Percentiles rank a stretch among this genome's conserved stretches.
These are phyloP conservation scores for Anethum foeniculum DNA, from an alignment of 140 eudicot genomes.

Conservation along the genomic window DNA sequence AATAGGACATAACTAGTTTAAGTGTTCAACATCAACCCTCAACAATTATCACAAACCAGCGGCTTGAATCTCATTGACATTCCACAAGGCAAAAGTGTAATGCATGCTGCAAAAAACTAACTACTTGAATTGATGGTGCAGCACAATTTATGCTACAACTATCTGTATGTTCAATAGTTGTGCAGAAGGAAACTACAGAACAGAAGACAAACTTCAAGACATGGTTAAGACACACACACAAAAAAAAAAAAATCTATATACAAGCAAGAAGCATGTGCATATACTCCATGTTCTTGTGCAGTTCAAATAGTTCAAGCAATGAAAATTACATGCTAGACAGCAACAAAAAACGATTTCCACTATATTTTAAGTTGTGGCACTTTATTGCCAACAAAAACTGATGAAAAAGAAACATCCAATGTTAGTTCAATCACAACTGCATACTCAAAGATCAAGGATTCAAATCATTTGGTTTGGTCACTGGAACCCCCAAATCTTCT, in stretches of 20 bases:
- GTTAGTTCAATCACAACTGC: neutral
- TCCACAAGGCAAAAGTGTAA: neutral
- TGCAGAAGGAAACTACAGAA: neutral
- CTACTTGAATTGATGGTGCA: neutral
- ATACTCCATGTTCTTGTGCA: neutral
- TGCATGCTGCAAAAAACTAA: neutral
- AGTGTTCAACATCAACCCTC: neutral
- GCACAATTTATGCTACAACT: neutral
- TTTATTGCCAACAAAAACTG: neutral
- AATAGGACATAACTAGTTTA: neutral
- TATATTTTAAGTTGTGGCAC: neutral
- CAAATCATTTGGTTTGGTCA: neutral
- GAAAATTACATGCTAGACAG: neutral
- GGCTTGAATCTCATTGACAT: neutral
- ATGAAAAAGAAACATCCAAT: neutral
- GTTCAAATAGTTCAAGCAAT: neutral
- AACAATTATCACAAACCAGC: neutral
- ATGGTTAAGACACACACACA: neutral
- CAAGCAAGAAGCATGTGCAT: neutral
- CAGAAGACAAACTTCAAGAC: neutral
- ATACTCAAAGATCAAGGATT: neutral
- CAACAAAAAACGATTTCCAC: neutral
- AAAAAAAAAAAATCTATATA: neutral
- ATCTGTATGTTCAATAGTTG: neutral
- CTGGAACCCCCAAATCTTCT: neutral